Conservation (phyloP, 768 basidiomycete genomes). For the Lanmaoa rubissima region DNA sequence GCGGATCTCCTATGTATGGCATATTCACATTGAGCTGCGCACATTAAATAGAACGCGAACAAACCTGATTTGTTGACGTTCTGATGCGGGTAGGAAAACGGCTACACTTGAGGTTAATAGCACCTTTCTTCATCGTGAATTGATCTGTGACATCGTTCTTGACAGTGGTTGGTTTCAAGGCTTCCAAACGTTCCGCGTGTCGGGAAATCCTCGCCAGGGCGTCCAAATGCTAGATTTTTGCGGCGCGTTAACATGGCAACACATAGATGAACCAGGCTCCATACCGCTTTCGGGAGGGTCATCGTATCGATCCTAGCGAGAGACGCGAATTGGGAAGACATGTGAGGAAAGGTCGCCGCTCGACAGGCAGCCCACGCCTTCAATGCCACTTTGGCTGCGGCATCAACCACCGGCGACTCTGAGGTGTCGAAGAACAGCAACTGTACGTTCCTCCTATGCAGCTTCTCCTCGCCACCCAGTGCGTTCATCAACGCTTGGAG, state of each 20-base stretch:
- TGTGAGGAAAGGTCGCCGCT: slow-evolving; percentile 28
- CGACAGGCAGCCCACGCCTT: slow-evolving; percentile 47
- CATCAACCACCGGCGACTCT: slow-evolving; percentile 15
- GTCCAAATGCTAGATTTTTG: slow-evolving; percentile 36
- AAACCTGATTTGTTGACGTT: slow-evolving; percentile 39
- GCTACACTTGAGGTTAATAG: slow-evolving; percentile 34
- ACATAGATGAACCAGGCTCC: background rate
- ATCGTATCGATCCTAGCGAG: slow-evolving; percentile 23
- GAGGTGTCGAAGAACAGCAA: slow-evolving; percentile 30
- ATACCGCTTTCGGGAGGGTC: slow-evolving; percentile 33
- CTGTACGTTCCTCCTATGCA: slow-evolving; percentile 29
- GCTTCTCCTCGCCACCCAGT: slow-evolving; percentile 36
- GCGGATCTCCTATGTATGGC: slow-evolving; percentile 13
- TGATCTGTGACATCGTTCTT: slow-evolving; percentile 41
- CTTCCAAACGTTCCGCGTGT: slow-evolving; percentile 45
- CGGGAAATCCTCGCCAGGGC: slow-evolving; percentile 46
- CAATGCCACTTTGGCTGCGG: slow-evolving; percentile 29
- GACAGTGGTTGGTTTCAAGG: slow-evolving; percentile 43
- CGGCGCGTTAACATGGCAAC: background rate
- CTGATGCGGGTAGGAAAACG: slow-evolving; percentile 48
- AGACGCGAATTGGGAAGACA: slow-evolving; percentile 13
- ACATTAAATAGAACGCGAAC: slow-evolving; percentile 2
- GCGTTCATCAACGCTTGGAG: slow-evolving; percentile 33
- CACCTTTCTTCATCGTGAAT: slow-evolving; percentile 28
- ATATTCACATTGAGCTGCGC: background rate